Base-by-base conservation (phyloP, 2,329 filamentous ascomycete genomes). In the Neofusicoccum laricinum region DNA sequence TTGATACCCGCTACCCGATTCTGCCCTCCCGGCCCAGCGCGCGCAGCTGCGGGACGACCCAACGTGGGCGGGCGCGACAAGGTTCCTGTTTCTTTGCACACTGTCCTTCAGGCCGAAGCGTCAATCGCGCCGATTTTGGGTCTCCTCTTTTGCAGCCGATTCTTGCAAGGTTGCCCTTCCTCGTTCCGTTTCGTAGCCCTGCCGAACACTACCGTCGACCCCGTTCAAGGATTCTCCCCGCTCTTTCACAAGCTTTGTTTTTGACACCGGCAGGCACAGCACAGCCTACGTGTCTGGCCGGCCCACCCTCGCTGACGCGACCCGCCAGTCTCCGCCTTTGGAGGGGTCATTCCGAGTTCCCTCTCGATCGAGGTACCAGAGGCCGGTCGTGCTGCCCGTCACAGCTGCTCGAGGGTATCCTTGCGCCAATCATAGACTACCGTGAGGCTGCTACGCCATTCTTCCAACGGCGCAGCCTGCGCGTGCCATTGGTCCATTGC, bases 391-490 rank as follows among this genome's bases (percentile, higher is more conserved):
- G 45, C 73, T 70, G 73, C 72, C 75, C 72, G 72, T 74, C 69
- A 69, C 70, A 72, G 66, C 71, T 55, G 48, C 67, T 69, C 74
- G 74, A 76, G 74, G 73, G 71, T 75, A 76, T 71, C 75, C 75
- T 74, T 71, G 71, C 73, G 64, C 61, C 64, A 51, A 55, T 63
- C 63, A 67, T 69, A 68, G 72, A 67, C 68, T 72, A 64, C 72
- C 69, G 72, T 73, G 73, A 75, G 71, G 70, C 72, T 72, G 71
- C 69, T 72, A 72, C 71, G 70, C 73, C 72, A 70, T 68, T 70
- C 73, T 68, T 69, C 68, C 69, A 71, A 72, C 69, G 63, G 50
- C 66, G 69, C 43, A 41, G 17, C 51, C 53, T 38, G 43, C 51
- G 51, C 41, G 41, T 64, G 62, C 72, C 69, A 75, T 76, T 76